Base-by-base conservation (phyloP, 225 moss, liverwort and hornwort genomes). In the Takakia lepidozioides region DNA sequence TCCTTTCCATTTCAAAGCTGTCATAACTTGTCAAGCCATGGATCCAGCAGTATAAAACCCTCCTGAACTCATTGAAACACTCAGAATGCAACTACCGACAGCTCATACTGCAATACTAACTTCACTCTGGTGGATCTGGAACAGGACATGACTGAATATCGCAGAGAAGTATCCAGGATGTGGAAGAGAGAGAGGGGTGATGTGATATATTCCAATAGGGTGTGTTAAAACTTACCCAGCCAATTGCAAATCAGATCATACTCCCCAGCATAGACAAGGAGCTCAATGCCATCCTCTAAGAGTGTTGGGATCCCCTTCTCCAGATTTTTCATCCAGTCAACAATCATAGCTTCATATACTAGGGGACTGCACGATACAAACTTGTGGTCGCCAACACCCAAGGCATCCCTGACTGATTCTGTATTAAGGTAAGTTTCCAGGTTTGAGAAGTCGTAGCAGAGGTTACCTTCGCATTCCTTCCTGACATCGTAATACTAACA, bases 221-320 rank as follows among this genome's bases (percentile, higher is more conserved):
- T n/a, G n/a, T n/a, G n/a, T n/a, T n/a, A n/a, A 0, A 32, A 42
- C 79, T 69, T n/a, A 82, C 81, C 81, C 29, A 77, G 55, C 81
- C 81, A 82, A 29, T 82, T 82, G 54, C 81, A 82, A 56, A 82
- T 82, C 10, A 82, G 61, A 43, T 82, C 81, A 49, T 76, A 82
- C 37, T 82, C 81, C 65, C 81, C 81, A 2, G 81, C 81, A 27
- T 82, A 82, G 22, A 82, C 72, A 44, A 82, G 76, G 38, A 82
- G 67, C 43, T 82, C 59, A 40, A 82, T 65, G 59, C 72, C 72
- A 50, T 82, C 76, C 63, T 82, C 81, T 68, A 82, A 54, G 23
- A 82, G 76, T 29, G 35, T 54, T n/a, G 81, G 72, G 46, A 82
- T 82, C 11, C 76, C 81, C 53, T 69, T 77, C 58, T 82, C 76